Evolutionary conservation across 2,329 filamentous ascomycete species (phyloP), one percentile per base, ranked within the genome.

Genomic region (Tolypocladium ovalisporum): DNA sequence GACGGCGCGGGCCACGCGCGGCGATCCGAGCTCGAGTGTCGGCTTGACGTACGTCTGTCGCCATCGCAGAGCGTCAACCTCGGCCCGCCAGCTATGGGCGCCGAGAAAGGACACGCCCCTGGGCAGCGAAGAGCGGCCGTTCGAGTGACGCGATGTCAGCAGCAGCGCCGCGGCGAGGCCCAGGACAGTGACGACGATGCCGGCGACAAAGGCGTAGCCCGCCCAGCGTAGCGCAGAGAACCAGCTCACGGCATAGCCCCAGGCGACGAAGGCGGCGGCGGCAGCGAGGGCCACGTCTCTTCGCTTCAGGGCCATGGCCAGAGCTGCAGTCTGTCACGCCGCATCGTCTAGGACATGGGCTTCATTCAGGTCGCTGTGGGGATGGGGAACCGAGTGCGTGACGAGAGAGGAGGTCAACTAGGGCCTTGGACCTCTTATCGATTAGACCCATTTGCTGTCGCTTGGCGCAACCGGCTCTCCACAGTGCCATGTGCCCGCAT

Each of bases 221-320:
- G 89, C 79, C 81, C 89, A 96, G 71, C 90, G 90, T 63, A 97
- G 77, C 59, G 85, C 76, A 35, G 93, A 91, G 66, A 91, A 78
- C 86, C 88, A 95, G 75, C 88, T 86, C 64, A 90, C 86, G 59
- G 87, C 81, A 71, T 92, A 87, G 61, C 89, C 89, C 93, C 93
- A 97, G 70, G 90, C 87, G 70, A 97, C 78, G 73, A 96, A 90
- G 71, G 79, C 81, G 71, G 80, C 84, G 70, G 87, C 71, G 71
- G 80, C 81, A 71, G 85, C 84, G 73, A 88, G 72, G 70, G 84
- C 79, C 72, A 86, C 79, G 81, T 91, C 81, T 79, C 83, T 84
- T 76, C 84, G 83, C 78, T 84, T 83, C 76, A 90, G 79, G 79
- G 83, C 85, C 87, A 88, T 85, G 73, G 68, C 68, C 70, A 65